Evolutionary conservation across 441 rosid species (phyloP).

Genomic region (Arabidopsis hybrid): DNA sequence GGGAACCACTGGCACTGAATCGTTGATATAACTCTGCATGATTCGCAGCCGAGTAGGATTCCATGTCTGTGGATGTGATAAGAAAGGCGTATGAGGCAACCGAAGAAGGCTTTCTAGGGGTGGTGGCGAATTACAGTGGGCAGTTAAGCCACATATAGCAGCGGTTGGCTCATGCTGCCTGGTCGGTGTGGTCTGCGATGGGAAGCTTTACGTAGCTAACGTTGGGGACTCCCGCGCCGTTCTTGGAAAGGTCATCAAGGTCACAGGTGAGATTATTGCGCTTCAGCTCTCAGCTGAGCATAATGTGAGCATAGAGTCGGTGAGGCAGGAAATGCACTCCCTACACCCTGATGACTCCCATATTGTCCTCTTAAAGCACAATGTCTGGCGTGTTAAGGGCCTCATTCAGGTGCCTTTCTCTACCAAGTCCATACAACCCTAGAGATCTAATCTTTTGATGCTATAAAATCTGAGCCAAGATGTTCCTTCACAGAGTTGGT

Average conservation of each 20-base stretch:
- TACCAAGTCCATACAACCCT: background rate
- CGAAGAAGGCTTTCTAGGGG: conserved; percentile 4
- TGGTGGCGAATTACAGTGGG: conserved; percentile 18
- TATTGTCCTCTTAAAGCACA: conserved; percentile 20
- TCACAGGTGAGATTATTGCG: conserved; percentile 19
- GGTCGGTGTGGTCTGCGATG: background rate
- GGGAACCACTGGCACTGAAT: too few species aligned
- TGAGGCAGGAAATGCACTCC: conserved; percentile 10
- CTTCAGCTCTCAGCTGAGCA: conserved; percentile 18
- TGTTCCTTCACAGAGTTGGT: background rate
- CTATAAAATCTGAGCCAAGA: background rate
- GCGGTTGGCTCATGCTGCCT: conserved; percentile 19
- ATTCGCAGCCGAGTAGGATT: conserved; percentile 15
- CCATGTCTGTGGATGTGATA: conserved; percentile 7
- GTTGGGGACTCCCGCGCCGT: conserved; percentile 22
- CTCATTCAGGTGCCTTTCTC: conserved; percentile 19
- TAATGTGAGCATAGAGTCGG: conserved; percentile 17
- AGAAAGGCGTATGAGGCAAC: conserved; percentile 16
- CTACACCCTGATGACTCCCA: conserved; percentile 5
- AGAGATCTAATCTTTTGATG: background rate
- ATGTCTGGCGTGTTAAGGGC: conserved; percentile 23
- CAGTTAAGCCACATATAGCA: conserved; percentile 3
- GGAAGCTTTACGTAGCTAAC: conserved; percentile 8
- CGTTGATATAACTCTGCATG: background rate
- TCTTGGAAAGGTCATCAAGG: conserved; percentile 5